Conservation (phyloP, 2,329 filamentous ascomycete genomes). For the Raffaelea deltoideospora region DNA sequence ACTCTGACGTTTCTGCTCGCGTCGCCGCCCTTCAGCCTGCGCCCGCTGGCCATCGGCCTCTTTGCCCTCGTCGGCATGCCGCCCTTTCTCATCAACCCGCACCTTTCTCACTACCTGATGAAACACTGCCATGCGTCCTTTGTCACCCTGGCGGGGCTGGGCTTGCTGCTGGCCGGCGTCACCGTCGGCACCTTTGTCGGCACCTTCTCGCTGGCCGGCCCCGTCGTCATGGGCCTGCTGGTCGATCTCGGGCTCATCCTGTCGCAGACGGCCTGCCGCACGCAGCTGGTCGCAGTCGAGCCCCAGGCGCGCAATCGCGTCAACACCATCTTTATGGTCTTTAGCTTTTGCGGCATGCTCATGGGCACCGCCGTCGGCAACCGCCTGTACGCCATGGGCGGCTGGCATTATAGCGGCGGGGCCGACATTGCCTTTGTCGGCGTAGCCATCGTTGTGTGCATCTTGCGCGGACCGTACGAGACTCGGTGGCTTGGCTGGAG, state of each 20-base stretch:
- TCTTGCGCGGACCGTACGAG: conserved; percentile 22
- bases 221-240: conserved; percentile 6
- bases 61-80: conserved; percentile 58
- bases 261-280: conserved; percentile 6
- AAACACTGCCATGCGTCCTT: conserved; percentile 3
- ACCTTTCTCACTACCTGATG: conserved; percentile 4
- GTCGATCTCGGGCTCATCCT: conserved; percentile 7
- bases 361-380: conserved; percentile 11
- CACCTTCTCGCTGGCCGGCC: conserved; percentile 8
- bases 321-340: conserved; percentile 8
- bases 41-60: conserved; percentile 52
- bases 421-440: conserved; percentile 6
- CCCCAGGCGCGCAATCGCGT: conserved; percentile 9
- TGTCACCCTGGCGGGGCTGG: conserved; percentile 4
- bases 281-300: conserved; percentile 5
- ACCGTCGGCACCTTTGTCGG: conserved; percentile 8
- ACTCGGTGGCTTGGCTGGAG: conserved; percentile 24
- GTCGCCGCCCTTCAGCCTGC: conserved; percentile 51
- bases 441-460: conserved; percentile 1
- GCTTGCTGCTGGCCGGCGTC: conserved; percentile 4
- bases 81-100: conserved; percentile 7
- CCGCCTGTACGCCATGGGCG: conserved; percentile 8
- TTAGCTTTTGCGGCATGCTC: conserved; percentile 7
- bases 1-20: conserved; percentile 64
- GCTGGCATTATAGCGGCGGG: conserved; percentile 5